Base-by-base conservation (phyloP, 2,329 filamentous ascomycete species). In the Diaporthe longicolla region DNA sequence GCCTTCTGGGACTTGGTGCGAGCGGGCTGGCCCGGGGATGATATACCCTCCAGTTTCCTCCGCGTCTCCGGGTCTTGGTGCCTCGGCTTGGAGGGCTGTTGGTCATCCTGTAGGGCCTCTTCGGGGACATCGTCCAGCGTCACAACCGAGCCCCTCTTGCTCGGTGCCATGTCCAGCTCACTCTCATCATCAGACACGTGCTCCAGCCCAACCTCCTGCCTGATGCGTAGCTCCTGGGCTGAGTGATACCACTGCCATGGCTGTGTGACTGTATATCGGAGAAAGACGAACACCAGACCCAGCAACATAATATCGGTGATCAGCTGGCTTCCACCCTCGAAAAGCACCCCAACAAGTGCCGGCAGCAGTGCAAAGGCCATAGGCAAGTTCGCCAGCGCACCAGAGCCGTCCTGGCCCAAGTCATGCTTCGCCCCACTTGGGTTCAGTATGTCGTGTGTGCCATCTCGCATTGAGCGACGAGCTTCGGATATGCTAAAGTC, bases 211-310 rank as follows among this genome's bases (percentile, higher is more conserved):
- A 80, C 77, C 79, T 90, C 86, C 59, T 90, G 87, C 32, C 84
- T 83, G 35, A 89, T 83, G 43, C 90, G 88, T 50, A 93, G 83
- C 73, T 90, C 85, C 79, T 94, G 93, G 0, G 93, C 92, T 2
- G 92, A 90, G 77, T 90, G 88, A 82, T 95, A 95, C 93, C 93
- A 95, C 70, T 90, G 87, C 95, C 96, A 98, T 78, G 96, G 96
- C 77, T 97, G 87, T 72, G 94, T 93, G 57, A 98, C 93, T 65
- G 94, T 95, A 94, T 95, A 98, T 81, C 98, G 95, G 76, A 98
- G 86, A 79, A 98, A 97, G 58, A 98, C 89, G 6, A 93, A 94
- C 2, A 94, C 94, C 75, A 98, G 83, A 3, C 89, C 91, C 43
- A 98, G 84, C 45, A 98, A 86, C 78, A 97, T 93, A 37, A 97